phyloP scores from a whole-genome alignment of 768 basidiomycete species.

The Russula griseocarnosa region DNA sequence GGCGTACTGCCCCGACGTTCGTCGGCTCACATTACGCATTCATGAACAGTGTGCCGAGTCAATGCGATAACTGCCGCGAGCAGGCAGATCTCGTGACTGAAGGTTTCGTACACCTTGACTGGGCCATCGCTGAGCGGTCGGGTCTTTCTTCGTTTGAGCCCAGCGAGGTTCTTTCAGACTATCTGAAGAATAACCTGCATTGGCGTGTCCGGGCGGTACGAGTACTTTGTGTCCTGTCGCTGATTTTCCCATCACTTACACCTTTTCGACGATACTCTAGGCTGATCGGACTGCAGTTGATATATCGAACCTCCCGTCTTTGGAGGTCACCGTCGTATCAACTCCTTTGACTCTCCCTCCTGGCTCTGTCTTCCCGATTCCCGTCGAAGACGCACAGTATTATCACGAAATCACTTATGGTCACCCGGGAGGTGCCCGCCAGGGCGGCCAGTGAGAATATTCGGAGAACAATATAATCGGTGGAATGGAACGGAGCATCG shows the following conservation, averaged over 20 bases:
- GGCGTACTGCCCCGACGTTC: constrained; percentile 36
- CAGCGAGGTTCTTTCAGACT: constrained; percentile 38
- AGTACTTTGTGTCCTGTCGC: background rate
- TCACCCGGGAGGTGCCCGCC: constrained; percentile 14
- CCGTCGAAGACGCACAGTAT: constrained; percentile 7
- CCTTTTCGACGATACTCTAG: background rate
- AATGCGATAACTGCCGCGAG: constrained; percentile 41
- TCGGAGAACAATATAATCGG: background rate
- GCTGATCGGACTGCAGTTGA: constrained; percentile 6
- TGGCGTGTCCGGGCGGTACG: constrained; percentile 36
- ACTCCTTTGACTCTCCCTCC: constrained; percentile 12
- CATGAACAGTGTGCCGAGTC: constrained; percentile 35
- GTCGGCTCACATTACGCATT: constrained; percentile 46
- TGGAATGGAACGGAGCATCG: background rate
- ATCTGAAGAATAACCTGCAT: constrained; percentile 38
- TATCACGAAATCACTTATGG: constrained; percentile 23
- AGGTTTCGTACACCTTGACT: constrained; percentile 45
- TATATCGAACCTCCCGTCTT: constrained; percentile 6
- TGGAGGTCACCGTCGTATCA: constrained; percentile 21
- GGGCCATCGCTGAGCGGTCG: constrained; percentile 30
- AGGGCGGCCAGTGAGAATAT: constrained; percentile 2
- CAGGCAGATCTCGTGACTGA: constrained; percentile 35
- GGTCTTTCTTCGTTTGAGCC: constrained; percentile 37
- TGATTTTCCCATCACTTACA: background rate
- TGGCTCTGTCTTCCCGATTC: constrained; percentile 15